Conservation (phyloP, 2,329 filamentous ascomycete genomes). For the Curvularia spicifera region DNA sequence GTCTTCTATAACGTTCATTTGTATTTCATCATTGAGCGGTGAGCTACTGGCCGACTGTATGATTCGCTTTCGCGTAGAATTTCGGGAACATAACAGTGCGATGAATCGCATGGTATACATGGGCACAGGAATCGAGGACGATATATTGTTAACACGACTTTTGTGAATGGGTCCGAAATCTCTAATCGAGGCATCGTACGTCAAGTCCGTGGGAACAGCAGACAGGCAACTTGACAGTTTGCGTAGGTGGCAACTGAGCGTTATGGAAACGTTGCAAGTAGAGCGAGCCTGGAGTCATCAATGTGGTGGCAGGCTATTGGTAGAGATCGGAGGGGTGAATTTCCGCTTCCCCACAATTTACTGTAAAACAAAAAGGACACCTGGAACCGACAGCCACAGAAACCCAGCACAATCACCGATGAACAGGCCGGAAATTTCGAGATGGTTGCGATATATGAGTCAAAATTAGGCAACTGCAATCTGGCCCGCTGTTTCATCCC, state of each 20-base stretch:
- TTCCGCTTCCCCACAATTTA: constrained; percentile 7
- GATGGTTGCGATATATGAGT: not conserved
- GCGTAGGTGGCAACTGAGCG: not conserved
- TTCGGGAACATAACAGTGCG: not conserved
- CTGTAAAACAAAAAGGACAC: constrained; percentile 12
- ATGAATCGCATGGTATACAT: not conserved
- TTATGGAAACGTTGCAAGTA: constrained; percentile 14
- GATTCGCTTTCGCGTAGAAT: not conserved
- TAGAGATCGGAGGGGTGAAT: constrained; percentile 6
- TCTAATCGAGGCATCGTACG: not conserved
- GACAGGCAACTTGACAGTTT: not conserved
- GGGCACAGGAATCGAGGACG: not conserved
- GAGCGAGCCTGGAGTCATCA: constrained; percentile 8
- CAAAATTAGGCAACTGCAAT: not conserved
- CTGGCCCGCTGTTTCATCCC: not conserved
- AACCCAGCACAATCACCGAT: not conserved
- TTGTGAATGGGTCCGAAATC: not conserved
- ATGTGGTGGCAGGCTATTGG: constrained; percentile 6
- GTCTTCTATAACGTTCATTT: not conserved
- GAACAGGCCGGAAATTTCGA: constrained; percentile 2
- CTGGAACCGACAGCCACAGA: constrained; percentile 9
- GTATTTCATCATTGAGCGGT: not conserved
- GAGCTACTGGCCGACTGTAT: not conserved
- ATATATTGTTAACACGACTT: not conserved
- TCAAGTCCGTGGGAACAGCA: not conserved